A percentile compares a stretch with the other conserved stretches of the same genome.
phyloP scores from a whole-genome alignment of 2,329 filamentous ascomycete genomes.

The Claviceps lovelessii region DNA sequence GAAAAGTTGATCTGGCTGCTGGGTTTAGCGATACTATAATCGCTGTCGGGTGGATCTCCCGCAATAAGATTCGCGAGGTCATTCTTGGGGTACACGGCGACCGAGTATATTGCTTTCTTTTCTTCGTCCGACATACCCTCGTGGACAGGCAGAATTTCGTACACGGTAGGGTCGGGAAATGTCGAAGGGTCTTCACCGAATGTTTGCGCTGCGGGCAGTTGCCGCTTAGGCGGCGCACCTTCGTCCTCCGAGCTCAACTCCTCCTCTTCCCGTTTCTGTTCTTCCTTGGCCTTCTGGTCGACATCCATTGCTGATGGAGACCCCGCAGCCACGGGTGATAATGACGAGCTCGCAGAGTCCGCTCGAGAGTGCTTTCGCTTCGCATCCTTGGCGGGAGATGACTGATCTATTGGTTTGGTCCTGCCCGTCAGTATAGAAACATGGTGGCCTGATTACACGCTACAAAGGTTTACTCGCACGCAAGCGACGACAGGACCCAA shows the following conservation, averaged over 20 bases:
- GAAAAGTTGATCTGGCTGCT: conserved; percentile 86
- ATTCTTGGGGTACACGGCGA: conserved; percentile 65
- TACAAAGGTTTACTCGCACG: neutral
- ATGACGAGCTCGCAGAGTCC: conserved; percentile 44
- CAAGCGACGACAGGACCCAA: neutral
- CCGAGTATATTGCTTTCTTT: conserved; percentile 75
- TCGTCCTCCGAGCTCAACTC: conserved; percentile 44
- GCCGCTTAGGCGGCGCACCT: conserved; percentile 44
- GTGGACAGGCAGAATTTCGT: conserved; percentile 69
- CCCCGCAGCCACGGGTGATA: conserved; percentile 39
- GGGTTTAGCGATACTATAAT: conserved; percentile 89
- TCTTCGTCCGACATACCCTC: conserved; percentile 72
- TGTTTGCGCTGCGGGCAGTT: conserved; percentile 65
- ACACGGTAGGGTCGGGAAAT: conserved; percentile 84
- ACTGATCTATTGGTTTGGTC: conserved; percentile 27
- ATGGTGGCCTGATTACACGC: neutral
- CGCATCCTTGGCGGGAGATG: conserved; percentile 37
- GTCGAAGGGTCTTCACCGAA: conserved; percentile 86
- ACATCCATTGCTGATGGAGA: conserved; percentile 44
- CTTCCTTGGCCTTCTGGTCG: conserved; percentile 36
- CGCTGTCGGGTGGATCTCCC: conserved; percentile 79
- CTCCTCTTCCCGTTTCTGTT: conserved; percentile 25
- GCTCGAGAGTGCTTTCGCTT: conserved; percentile 39
- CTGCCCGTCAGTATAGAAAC: neutral
- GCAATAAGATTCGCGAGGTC: conserved; percentile 77